Percentiles rank a stretch among this genome's conserved stretches.
phyloP scores from a whole-genome alignment of 441 rosid species.

The Isatis lusitanica region DNA sequence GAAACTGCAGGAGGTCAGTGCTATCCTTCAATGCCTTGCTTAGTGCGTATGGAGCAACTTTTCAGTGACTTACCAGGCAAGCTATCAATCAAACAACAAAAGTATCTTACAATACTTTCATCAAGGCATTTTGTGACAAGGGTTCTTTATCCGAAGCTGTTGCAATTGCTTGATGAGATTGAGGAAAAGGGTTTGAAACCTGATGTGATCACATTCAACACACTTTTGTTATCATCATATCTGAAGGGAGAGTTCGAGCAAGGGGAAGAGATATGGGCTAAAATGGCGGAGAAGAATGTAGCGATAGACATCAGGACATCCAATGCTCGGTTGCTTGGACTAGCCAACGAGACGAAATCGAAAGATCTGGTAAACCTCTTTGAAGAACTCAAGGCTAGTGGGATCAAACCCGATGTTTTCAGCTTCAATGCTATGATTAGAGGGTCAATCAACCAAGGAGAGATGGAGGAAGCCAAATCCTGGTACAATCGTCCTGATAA shows the following conservation, averaged over 20 bases:
- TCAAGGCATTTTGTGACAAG: constrained; percentile 62
- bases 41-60: constrained; percentile 50
- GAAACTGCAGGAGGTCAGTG: constrained; percentile 50
- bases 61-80: constrained; percentile 53
- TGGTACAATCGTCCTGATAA: constrained; percentile 52
- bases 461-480: constrained; percentile 48
- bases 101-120: constrained; percentile 54
- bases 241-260: constrained; percentile 44
- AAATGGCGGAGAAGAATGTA: constrained; percentile 49
- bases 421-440: constrained; percentile 53
- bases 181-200: constrained; percentile 49
- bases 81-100: constrained; percentile 47
- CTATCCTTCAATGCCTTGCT: constrained; percentile 71
- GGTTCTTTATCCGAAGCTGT: constrained; percentile 45
- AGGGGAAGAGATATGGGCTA: constrained; percentile 63
- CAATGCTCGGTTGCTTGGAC: constrained; percentile 58
- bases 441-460: constrained; percentile 46
- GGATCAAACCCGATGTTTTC: constrained; percentile 45
- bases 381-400: constrained; percentile 46
- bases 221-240: constrained; percentile 47
- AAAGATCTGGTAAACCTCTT: constrained; percentile 44
- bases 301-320: constrained; percentile 53
- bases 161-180: constrained; percentile 47
- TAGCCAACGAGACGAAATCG: constrained; percentile 43
- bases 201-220: constrained; percentile 56